phyloP scores from a whole-genome alignment of 805 yeast genomes.

The Dipodascus albidus region DNA sequence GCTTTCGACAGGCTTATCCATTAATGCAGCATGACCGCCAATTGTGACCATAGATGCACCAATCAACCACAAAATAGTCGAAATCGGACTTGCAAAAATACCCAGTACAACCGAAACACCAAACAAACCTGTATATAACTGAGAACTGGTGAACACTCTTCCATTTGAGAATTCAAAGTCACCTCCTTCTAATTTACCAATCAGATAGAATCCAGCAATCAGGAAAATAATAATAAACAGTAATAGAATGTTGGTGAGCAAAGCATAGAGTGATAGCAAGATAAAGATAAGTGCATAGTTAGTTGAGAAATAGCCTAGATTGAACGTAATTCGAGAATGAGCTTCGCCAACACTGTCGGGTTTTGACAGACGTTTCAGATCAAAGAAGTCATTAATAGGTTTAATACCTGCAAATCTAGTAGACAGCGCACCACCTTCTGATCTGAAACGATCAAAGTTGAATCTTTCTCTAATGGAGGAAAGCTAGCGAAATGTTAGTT shows the following conservation, averaged over 20 bases:
- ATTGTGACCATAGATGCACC: conserved; percentile 75
- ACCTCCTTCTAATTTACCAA: conserved; percentile 66
- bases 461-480: conserved; percentile 31
- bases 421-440: conserved; percentile 34
- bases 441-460: conserved; percentile 36
- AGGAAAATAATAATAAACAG: conserved; percentile 76
- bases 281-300: conserved; percentile 72
- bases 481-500: conserved; percentile 29
- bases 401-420: conserved; percentile 57
- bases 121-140: conserved; percentile 72
- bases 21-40: conserved; percentile 73
- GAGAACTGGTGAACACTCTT: conserved; percentile 57
- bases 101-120: conserved; percentile 72
- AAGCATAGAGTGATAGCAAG: conserved; percentile 67
- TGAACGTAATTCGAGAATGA: conserved; percentile 80
- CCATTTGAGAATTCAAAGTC: conserved; percentile 65
- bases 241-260: conserved; percentile 74
- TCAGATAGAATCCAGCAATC: conserved; percentile 64
- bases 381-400: conserved; percentile 91
- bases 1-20: conserved; percentile 94
- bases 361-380: conserved; percentile 76
- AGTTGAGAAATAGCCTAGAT: conserved; percentile 75
- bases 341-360: conserved; percentile 84
- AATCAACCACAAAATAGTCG: conserved; percentile 83
- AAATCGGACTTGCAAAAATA: conserved; percentile 77